A percentile compares a stretch with the other conserved stretches of the same genome.
These are phyloP conservation scores for Leccinum barrowsii DNA, from an alignment of 768 basidiomycete genomes.

Conservation along the genomic window DNA sequence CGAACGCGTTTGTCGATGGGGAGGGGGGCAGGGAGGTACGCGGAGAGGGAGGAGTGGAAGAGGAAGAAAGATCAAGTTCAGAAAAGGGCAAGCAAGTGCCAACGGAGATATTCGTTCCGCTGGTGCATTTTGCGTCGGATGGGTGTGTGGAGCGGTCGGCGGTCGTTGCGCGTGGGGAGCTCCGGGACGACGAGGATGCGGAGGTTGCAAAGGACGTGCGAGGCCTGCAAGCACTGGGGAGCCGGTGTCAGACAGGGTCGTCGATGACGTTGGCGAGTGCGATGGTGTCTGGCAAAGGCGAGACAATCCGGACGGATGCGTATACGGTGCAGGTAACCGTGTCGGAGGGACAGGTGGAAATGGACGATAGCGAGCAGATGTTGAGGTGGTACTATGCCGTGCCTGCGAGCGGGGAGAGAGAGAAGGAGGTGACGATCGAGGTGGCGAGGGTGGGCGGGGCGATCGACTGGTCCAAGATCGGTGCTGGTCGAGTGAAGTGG, in stretches of 20 bases:
- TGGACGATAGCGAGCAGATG: constrained; percentile 48
- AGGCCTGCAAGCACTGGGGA: not conserved
- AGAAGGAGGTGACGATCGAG: constrained; percentile 37
- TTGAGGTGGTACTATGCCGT: constrained; percentile 48
- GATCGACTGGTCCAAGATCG: constrained; percentile 24
- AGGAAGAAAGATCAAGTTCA: not conserved
- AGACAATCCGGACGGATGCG: constrained; percentile 14
- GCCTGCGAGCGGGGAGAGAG: constrained; percentile 25
- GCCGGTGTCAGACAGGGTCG: constrained; percentile 10
- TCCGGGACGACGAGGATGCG: not conserved
- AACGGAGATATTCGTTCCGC: constrained; percentile 91
- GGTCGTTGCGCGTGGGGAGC: not conserved
- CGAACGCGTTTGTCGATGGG: not conserved
- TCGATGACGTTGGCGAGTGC: constrained; percentile 10
- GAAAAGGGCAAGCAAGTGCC: constrained; percentile 33
- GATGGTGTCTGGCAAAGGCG: constrained; percentile 1
- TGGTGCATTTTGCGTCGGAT: constrained; percentile 78
- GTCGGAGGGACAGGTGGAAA: constrained; percentile 45
- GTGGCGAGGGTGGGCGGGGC: constrained; percentile 41
- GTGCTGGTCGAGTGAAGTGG: constrained; percentile 1
- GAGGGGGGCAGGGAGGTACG: not conserved
- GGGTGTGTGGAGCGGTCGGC: constrained; percentile 23
- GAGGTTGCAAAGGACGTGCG: not conserved
- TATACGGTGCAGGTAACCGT: constrained; percentile 43
- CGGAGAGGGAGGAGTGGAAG: not conserved